Conservation (phyloP, 2,329 filamentous ascomycete species). For the Huntiella moniliformis region DNA sequence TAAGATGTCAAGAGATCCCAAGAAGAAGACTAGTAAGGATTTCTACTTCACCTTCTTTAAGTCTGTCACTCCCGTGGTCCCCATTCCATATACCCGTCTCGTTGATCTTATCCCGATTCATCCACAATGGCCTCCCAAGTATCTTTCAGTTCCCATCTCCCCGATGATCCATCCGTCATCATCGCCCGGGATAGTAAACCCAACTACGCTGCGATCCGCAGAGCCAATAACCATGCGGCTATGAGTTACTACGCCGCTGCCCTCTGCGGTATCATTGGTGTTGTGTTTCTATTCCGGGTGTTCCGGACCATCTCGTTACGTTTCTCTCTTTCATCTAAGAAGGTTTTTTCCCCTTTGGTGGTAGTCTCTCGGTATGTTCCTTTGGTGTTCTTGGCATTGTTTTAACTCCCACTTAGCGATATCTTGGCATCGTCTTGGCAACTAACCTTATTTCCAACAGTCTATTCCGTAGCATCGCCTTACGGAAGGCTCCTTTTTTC, state of each 20-base stretch:
- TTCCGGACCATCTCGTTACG: conserved; percentile 21
- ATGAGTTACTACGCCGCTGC: conserved; percentile 12
- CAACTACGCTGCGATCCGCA: neutral
- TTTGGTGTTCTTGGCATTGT: neutral
- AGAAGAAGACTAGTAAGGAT: too few species aligned
- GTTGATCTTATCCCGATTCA: too few species aligned
- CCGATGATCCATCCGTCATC: too few species aligned
- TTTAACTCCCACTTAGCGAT: too few species aligned
- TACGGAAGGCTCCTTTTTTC: conserved; percentile 1
- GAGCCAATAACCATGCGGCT: neutral
- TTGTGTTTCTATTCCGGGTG: conserved; percentile 12
- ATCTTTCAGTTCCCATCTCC: too few species aligned
- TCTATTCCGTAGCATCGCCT: neutral
- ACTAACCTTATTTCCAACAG: conserved; percentile 1
- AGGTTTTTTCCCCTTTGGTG: conserved; percentile 27
- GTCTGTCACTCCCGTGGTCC: too few species aligned
- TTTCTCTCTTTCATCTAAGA: conserved; percentile 30
- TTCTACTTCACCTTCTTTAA: too few species aligned
- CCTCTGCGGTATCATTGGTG: conserved; percentile 9
- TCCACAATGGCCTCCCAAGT: too few species aligned
- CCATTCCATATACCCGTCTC: too few species aligned
- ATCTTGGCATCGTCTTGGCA: neutral
- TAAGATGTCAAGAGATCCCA: too few species aligned
- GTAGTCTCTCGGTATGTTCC: conserved; percentile 4
- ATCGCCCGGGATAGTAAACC: neutral